These are phyloP conservation scores for Candida glaebosa DNA, from an alignment of 805 yeast genomes.

Conservation along the genomic window DNA sequence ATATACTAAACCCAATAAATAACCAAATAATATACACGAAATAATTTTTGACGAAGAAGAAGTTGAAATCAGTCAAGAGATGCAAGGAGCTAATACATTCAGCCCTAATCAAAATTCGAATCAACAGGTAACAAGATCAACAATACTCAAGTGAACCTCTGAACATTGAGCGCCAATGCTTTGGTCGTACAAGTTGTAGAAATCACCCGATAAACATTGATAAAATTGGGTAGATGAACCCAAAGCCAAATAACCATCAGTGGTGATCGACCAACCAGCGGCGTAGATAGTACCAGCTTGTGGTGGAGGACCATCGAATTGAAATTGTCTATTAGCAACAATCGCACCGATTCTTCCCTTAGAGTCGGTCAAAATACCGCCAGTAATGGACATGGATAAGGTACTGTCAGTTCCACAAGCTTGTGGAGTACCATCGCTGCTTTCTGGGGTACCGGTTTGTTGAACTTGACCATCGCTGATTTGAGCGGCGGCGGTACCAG, in stretches of 20 bases:
- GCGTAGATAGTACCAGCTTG: constrained; percentile 73
- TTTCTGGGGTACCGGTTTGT: constrained; percentile 7
- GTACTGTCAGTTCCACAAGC: constrained; percentile 48
- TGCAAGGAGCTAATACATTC: too few relatives aligned
- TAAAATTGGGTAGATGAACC: constrained; percentile 62
- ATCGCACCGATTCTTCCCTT: constrained; percentile 43
- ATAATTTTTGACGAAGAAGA: neutral
- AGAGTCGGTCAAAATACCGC: constrained; percentile 30
- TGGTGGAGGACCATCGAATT: constrained; percentile 79
- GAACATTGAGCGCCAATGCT: constrained; percentile 45
- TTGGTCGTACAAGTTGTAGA: constrained; percentile 76
- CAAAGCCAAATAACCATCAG: constrained; percentile 46
- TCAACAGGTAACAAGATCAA: constrained; percentile 56
- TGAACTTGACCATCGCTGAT: constrained; percentile 32
- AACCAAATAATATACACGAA: neutral
- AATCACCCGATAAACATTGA: constrained; percentile 72
- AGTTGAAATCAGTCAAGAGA: neutral
- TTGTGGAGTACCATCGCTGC: constrained; percentile 18
- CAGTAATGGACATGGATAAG: constrained; percentile 52
- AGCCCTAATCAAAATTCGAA: too few relatives aligned
- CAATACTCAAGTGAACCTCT: constrained; percentile 55
- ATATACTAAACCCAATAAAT: too few relatives aligned
- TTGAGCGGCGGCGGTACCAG: constrained; percentile 21
- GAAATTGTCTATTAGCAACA: constrained; percentile 65
- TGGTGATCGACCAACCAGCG: constrained; percentile 55